These are phyloP conservation scores for Rhodomyrtus tomentosa DNA, from an alignment of 345 rosid genomes.

Conservation along the genomic window DNA sequence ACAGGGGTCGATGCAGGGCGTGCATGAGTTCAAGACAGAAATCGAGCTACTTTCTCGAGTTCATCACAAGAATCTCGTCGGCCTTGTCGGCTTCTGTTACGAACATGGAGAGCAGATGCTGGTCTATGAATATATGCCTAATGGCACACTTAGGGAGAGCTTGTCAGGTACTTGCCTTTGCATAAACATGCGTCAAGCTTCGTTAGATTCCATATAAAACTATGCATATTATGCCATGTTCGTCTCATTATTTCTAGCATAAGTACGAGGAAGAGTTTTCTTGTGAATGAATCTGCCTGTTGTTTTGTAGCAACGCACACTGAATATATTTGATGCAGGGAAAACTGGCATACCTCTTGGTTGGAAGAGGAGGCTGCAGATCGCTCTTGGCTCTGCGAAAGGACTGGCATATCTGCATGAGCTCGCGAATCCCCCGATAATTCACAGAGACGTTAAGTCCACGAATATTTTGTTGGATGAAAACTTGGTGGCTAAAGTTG, in stretches of 20 bases:
- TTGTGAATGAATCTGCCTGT: neutral
- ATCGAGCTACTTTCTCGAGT: conserved; percentile 94
- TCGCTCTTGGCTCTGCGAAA: conserved; percentile 86
- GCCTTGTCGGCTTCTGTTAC: conserved; percentile 85
- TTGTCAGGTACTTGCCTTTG: conserved; percentile 36
- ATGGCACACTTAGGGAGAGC: conserved; percentile 76
- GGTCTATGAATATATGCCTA: conserved; percentile 82
- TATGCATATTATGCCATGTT: neutral
- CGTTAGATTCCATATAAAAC: neutral
- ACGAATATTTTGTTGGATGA: conserved; percentile 81
- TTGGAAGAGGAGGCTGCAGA: conserved; percentile 80
- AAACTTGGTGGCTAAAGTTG: conserved; percentile 74
- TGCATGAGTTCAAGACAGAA: conserved; percentile 88
- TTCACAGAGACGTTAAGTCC: conserved; percentile 91
- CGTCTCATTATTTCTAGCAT: neutral
- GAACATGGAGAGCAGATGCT: conserved; percentile 95
- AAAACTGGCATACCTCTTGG: conserved; percentile 48
- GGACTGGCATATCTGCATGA: conserved; percentile 88
- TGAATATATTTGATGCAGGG: conserved; percentile 22
- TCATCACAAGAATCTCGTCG: conserved; percentile 90
- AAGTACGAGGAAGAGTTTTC: neutral
- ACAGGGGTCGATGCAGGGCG: conserved; percentile 92
- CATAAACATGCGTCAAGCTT: neutral
- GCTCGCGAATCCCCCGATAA: conserved; percentile 91
- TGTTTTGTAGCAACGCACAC: neutral